Evolutionary conservation across 108 stramenopile genomes (phyloP), one percentile per base, ranked within the genome.

Genomic region (Schizochytrium sp.): DNA sequence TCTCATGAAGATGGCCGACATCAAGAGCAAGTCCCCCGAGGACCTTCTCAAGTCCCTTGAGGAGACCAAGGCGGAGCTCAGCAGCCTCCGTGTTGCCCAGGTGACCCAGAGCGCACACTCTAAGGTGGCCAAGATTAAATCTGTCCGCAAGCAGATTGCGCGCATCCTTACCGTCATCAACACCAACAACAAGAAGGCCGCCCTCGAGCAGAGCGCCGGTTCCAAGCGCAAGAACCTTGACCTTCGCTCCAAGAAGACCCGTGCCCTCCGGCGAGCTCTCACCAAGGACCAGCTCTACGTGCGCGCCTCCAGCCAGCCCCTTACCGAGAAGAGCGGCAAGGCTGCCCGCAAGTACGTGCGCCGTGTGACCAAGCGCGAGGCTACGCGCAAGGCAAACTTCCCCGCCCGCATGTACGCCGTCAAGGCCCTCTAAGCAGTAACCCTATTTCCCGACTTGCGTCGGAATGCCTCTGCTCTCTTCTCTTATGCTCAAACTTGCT

Each of bases 71-170:
- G 95, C 96, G 92, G 97, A 98, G 89, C 96, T 98, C 60, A 90
- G 95, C 53, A 95, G 95, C 89, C 95, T 99, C 90, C 96, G 97
- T 89, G 98, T 98, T 29, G 98, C 98, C 89, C 96, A 99, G 95
- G 98, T 99, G 41, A 98, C 98, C 28, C 97, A 97, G 83, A 97
- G 98, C 48, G 98, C 99, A 21, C 97, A 97, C 29, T 96, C 96
- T 83, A 99, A 99, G 95, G 96, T 99, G 90, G 97, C 98, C 90
- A 99, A 99, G 96, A 99, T 99, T 95, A 96, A 97, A 92, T 93
- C 91, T 63, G 98, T 99, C 59, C 99, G 99, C 93, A 98, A 98
- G 90, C 94, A 93, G 58, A 99, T 99, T 89, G 99, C 99, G 6
- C 97, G 99, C 58, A 94, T 98, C 59, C 93, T 99, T 87, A 99